phyloP scores from a whole-genome alignment of 2,329 filamentous ascomycete species.

The Rugonectria rugulosa region DNA sequence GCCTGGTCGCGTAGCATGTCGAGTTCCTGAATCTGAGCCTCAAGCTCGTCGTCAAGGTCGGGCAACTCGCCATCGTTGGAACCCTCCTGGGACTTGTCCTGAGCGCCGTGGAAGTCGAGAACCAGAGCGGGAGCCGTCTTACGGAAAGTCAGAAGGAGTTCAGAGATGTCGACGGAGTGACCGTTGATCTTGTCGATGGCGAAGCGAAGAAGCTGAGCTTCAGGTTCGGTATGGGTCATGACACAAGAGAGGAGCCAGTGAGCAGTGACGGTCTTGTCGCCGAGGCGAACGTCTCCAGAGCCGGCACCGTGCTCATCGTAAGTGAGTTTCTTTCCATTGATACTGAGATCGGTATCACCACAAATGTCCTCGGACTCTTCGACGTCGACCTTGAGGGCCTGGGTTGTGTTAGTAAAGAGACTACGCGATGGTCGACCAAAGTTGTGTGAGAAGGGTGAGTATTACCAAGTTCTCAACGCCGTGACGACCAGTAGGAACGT shows the following conservation, averaged over 20 bases:
- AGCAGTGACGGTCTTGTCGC: constrained; percentile 48
- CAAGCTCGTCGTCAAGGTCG: constrained; percentile 42
- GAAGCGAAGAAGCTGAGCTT: constrained; percentile 55
- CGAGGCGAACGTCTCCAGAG: constrained; percentile 50
- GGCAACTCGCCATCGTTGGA: constrained; percentile 36
- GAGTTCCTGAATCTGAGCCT: constrained; percentile 54
- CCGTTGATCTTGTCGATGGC: constrained; percentile 53
- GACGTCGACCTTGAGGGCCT: constrained; percentile 54
- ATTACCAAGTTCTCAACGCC: constrained; percentile 15
- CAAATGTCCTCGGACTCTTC: constrained; percentile 55
- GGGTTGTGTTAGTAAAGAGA: constrained; percentile 13
- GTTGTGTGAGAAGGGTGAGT: neutral
- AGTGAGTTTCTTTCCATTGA: constrained; percentile 54
- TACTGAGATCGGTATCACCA: constrained; percentile 53
- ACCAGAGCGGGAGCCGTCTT: constrained; percentile 54
- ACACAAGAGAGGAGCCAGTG: constrained; percentile 57
- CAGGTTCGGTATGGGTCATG: constrained; percentile 46
- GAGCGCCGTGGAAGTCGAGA: constrained; percentile 50
- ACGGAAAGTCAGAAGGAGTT: constrained; percentile 55
- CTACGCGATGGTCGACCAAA: neutral
- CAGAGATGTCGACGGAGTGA: constrained; percentile 46
- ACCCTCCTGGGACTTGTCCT: constrained; percentile 12
- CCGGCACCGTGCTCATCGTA: constrained; percentile 51
- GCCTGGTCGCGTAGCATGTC: constrained; percentile 52
- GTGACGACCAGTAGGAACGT: constrained; percentile 9